phyloP scores from a whole-genome alignment of 1,284 basidiomycete species.

The Cystobasidium sp. region DNA sequence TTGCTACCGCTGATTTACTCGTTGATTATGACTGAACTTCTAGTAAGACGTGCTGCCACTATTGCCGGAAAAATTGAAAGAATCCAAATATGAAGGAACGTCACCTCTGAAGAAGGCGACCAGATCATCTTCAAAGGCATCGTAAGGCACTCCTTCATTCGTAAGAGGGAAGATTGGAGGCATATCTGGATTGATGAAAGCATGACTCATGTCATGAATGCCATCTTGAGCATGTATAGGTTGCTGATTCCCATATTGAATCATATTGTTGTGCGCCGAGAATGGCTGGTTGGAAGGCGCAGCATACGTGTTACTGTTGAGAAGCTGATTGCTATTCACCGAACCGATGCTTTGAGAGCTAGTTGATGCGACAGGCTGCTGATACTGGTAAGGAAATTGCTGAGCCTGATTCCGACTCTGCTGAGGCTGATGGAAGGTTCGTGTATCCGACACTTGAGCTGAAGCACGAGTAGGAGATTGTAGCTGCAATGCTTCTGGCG shows the following conservation, averaged over 20 bases:
- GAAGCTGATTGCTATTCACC: background rate
- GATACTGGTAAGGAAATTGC: background rate
- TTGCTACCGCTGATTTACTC: too few relatives aligned
- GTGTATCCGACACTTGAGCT: background rate
- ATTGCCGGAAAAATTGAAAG: constrained; percentile 8
- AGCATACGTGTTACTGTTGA: background rate
- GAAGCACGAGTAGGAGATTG: constrained; percentile 5
- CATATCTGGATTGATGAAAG: constrained; percentile 20
- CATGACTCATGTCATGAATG: background rate
- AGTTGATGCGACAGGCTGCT: background rate
- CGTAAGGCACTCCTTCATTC: constrained; percentile 26
- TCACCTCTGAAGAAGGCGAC: constrained; percentile 37
- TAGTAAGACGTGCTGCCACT: background rate
- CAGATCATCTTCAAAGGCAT: constrained; percentile 33
- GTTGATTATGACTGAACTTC: background rate
- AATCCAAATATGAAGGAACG: constrained; percentile 23
- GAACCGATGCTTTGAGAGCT: background rate
- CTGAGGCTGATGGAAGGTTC: constrained; percentile 2
- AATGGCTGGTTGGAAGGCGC: background rate
- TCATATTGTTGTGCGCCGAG: background rate
- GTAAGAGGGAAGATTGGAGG: constrained; percentile 27
- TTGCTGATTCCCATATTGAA: background rate
- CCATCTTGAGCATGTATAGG: background rate
- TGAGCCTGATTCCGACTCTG: background rate
- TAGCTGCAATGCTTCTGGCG: constrained; percentile 4